Conservation (phyloP, 768 basidiomycete genomes). For the Suillus clintonianus region DNA sequence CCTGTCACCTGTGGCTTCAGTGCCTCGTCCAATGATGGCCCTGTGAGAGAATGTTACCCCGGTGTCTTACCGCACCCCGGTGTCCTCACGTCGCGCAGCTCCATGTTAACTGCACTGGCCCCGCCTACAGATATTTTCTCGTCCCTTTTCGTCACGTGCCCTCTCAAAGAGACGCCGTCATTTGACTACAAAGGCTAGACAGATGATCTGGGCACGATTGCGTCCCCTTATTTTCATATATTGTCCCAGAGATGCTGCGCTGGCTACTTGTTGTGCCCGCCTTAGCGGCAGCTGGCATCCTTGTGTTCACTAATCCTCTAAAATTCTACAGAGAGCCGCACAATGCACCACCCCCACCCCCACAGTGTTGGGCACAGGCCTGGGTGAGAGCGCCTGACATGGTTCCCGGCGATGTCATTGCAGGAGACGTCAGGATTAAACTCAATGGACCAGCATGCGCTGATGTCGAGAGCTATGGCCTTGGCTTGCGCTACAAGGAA, state of each 20-base stretch:
- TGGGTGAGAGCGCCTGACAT: constrained; percentile 6
- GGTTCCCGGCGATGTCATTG: not conserved
- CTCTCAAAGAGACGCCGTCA: not conserved
- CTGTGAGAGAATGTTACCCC: not conserved
- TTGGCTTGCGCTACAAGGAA: constrained; percentile 5
- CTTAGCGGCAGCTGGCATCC: not conserved
- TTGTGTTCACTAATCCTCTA: not conserved
- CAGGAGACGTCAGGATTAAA: constrained; percentile 3
- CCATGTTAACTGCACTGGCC: too few species aligned
- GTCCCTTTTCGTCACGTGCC: not conserved
- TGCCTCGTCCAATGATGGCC: not conserved
- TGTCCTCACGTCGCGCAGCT: not conserved
- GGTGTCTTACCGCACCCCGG: not conserved
- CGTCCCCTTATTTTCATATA: not conserved
- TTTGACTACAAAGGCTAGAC: not conserved
- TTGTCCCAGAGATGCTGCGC: not conserved
- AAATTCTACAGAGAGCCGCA: not conserved
- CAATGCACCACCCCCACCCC: not conserved
- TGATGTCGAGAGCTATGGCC: not conserved
- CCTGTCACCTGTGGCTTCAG: not conserved
- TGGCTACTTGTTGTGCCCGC: not conserved
- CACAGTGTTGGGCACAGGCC: not conserved
- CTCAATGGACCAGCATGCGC: not conserved
- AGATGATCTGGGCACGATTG: not conserved
- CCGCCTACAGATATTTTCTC: too few species aligned